Evolutionary conservation across 768 basidiomycete genomes (phyloP).

Genomic region (Nidula microcarpa): DNA sequence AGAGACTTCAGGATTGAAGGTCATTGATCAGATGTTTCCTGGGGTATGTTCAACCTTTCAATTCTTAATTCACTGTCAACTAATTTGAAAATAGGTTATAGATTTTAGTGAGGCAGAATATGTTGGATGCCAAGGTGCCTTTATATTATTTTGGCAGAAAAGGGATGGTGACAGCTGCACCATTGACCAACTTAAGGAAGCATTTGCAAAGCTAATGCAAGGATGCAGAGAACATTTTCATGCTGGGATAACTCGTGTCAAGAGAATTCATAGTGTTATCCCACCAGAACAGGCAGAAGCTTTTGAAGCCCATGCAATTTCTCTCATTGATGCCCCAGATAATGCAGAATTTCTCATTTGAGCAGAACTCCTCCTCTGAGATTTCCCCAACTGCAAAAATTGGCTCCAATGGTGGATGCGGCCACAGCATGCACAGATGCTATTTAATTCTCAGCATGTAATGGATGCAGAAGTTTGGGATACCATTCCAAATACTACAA

Average conservation of each 20-base stretch:
- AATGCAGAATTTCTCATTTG: too few relatives aligned
- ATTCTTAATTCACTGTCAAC: neutral
- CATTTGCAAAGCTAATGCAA: neutral
- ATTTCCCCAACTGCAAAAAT: too few relatives aligned
- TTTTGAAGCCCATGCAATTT: neutral
- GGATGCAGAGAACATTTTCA: neutral
- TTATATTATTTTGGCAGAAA: neutral
- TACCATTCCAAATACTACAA: too few relatives aligned
- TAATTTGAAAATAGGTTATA: neutral
- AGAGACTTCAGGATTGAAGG: constrained; percentile 1
- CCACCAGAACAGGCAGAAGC: neutral
- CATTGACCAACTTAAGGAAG: neutral
- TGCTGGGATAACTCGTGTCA: neutral
- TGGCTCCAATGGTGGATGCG: too few relatives aligned
- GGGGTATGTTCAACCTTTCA: neutral
- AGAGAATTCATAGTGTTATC: neutral
- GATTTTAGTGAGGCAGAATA: neutral
- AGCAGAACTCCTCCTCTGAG: too few relatives aligned
- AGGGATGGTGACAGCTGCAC: neutral
- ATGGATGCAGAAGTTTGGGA: too few relatives aligned
- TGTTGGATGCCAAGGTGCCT: neutral
- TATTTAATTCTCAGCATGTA: too few relatives aligned
- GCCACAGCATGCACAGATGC: too few relatives aligned
- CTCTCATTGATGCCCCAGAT: neutral
- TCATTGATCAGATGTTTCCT: constrained; percentile 11